Conservation (phyloP, 345 rosid species). For the Cardamine occulta region DNA sequence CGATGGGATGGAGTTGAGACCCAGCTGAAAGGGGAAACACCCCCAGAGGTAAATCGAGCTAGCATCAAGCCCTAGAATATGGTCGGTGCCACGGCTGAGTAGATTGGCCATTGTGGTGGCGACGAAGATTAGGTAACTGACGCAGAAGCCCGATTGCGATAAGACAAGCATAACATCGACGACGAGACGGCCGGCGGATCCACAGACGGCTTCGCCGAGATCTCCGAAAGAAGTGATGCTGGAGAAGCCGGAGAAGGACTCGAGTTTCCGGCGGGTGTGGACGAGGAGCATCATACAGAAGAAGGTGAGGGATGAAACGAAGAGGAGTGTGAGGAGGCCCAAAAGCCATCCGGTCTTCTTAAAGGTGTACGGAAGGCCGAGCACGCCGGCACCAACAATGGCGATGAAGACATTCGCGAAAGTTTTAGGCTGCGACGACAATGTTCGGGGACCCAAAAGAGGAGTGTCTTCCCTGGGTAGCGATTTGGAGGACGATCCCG, state of each 20-base stretch:
- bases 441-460: constrained; percentile 40
- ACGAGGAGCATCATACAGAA: constrained; percentile 80
- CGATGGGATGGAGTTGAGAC: constrained; percentile 66
- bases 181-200: constrained; percentile 54
- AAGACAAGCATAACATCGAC: constrained; percentile 71
- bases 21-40: constrained; percentile 78
- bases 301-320: constrained; percentile 56
- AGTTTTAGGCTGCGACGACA: constrained; percentile 66
- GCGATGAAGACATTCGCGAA: constrained; percentile 44
- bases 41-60: constrained; percentile 60
- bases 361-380: constrained; percentile 23
- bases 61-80: constrained; percentile 60
- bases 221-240: constrained; percentile 71
- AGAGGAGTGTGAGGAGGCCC: constrained; percentile 63
- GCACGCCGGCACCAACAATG: constrained; percentile 24
- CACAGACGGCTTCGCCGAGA: constrained; percentile 62
- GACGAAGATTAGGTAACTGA: constrained; percentile 67
- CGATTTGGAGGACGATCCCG: constrained; percentile 45
- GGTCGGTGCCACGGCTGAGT: constrained; percentile 30
- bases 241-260: constrained; percentile 53
- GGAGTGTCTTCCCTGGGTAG: constrained; percentile 54
- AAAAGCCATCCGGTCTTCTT: constrained; percentile 76
- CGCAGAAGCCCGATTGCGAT: constrained; percentile 75
- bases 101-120: constrained; percentile 61
- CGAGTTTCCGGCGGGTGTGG: constrained; percentile 68